A percentile compares a stretch with the other conserved stretches of the same genome.
phyloP scores from a whole-genome alignment of 306 rosid genomes.

The Pterocarpus santalinus region DNA sequence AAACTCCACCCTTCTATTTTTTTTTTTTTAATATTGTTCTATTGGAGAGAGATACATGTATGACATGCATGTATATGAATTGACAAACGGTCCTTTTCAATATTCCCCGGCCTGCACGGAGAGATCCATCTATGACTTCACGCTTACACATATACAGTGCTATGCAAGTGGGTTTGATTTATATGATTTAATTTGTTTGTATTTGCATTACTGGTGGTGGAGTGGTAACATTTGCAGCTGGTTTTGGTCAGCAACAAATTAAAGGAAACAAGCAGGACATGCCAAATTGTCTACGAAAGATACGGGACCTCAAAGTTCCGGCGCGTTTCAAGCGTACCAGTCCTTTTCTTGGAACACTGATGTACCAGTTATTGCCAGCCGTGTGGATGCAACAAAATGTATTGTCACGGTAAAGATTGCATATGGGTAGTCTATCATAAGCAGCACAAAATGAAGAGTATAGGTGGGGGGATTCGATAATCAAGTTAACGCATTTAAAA shows the following conservation, averaged over 20 bases:
- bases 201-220: background rate
- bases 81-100: background rate
- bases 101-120: background rate
- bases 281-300: too few relatives aligned
- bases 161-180: slow-evolving; percentile 32
- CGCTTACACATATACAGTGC: background rate
- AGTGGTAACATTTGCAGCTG: background rate
- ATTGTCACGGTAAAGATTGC: too few relatives aligned
- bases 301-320: too few relatives aligned
- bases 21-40: too few relatives aligned
- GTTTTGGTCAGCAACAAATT: background rate
- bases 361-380: too few relatives aligned
- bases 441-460: too few relatives aligned
- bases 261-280: background rate
- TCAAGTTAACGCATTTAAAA: too few relatives aligned
- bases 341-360: too few relatives aligned
- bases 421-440: too few relatives aligned
- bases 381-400: too few relatives aligned
- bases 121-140: background rate
- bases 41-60: background rate
- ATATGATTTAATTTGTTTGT: background rate
- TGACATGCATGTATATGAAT: background rate
- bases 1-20: background rate
- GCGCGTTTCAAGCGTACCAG: too few relatives aligned
- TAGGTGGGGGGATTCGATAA: too few relatives aligned